Conservation (phyloP, 768 basidiomycete genomes). For the Trametes cingulata region DNA sequence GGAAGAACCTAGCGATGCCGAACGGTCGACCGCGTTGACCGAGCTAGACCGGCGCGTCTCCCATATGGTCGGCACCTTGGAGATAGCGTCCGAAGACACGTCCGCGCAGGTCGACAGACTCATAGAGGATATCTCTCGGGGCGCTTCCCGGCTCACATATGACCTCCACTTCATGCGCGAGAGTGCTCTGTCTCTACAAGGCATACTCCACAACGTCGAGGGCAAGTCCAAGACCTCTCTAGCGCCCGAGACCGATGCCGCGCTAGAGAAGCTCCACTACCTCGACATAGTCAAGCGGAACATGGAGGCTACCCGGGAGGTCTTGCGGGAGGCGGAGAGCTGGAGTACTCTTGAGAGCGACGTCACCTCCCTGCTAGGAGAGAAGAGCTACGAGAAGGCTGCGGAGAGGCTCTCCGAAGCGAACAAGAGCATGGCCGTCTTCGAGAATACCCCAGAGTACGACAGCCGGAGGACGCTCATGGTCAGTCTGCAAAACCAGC, state of each 20-base stretch:
- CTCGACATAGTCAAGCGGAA: conserved; percentile 81
- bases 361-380: conserved; percentile 79
- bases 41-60: conserved; percentile 76
- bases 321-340: conserved; percentile 91
- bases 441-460: conserved; percentile 90
- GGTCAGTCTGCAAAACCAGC: conserved; percentile 92
- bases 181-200: conserved; percentile 76
- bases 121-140: conserved; percentile 91
- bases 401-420: conserved; percentile 93
- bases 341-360: conserved; percentile 96
- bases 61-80: conserved; percentile 74
- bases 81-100: conserved; percentile 87
- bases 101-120: conserved; percentile 82
- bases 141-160: conserved; percentile 88
- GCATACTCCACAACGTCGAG: conserved; percentile 62
- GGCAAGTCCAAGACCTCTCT: conserved; percentile 51
- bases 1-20: conserved; percentile 14
- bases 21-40: conserved; percentile 25
- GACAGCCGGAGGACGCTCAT: conserved; percentile 83
- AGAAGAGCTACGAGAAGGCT: conserved; percentile 82
- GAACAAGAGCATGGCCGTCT: conserved; percentile 84
- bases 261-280: conserved; percentile 74
- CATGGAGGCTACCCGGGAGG: conserved; percentile 89
- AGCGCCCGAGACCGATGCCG: conserved; percentile 58
- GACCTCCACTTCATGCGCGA: conserved; percentile 98